Evolutionary conservation across 177 flowering plant genomes (phyloP), one percentile per base, ranked within the genome.

Genomic region (Vitis hybrid): DNA sequence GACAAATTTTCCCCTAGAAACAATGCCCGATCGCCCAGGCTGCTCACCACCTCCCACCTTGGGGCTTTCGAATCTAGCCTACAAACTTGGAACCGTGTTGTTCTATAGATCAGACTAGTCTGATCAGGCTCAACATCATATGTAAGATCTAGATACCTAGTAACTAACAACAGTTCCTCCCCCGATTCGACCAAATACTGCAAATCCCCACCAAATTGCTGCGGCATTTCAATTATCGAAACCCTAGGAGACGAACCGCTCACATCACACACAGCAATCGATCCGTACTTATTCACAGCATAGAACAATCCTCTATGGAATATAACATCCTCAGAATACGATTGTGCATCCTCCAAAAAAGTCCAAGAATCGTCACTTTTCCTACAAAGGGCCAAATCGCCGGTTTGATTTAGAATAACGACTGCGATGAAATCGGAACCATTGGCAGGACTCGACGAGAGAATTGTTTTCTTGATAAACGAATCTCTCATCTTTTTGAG

Each of bases 1-100:
- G 91, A 84, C 10, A 85, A 83, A 75, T 84, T 88, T 50, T 69
- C 75, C 4, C 91, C 94, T 10, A 89, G 12, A 56, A 89, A 89
- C 78, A 89, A 64, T 67, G 73, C 64, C 24, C 51, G 53, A 54
- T 85, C 85, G 2, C 78, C 87, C 77, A 89, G 73, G 66, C 72
- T 78, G 8, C 55, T 53, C 64, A 84, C 63, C 28, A 51, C 60
- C 68, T 72, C 82, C 90, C 90, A 89, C 54, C 31, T 24, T 11
- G 59, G 12, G 54, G 59, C 61, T 0, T 67, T 64, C 72, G 58
- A 67, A 65, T 77, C 74, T 47, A 86, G 60, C 71, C 73, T 80
- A 17, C 59, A 79, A 57, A 88, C 88, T 1, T 73, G 61, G 68
- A 88, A 84, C 11, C 67, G 53, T 13, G 15, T 33, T 0, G 90